Conservation (phyloP, 345 rosid species). For the Sisymbrium irio region DNA sequence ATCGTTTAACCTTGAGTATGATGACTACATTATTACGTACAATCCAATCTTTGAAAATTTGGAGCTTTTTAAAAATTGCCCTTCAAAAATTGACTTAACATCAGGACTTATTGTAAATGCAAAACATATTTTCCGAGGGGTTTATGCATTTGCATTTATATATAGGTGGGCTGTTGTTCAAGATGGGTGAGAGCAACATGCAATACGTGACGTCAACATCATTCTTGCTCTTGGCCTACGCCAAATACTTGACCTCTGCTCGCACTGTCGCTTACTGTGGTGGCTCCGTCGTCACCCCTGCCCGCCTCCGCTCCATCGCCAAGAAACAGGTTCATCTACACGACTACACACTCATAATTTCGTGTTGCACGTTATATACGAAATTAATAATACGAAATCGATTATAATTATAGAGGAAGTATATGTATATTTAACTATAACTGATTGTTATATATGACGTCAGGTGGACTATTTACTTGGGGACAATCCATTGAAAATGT, state of each 20-base stretch:
- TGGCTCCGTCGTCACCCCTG: slow-evolving; percentile 41
- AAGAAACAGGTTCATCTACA: slow-evolving; percentile 36
- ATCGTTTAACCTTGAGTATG: no score
- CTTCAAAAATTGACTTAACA: no score
- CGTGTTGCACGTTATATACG: not conserved
- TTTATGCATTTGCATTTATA: no score
- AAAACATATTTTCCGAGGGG: no score
- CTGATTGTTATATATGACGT: no score
- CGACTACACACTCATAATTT: not conserved
- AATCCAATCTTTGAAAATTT: no score
- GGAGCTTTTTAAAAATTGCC: no score
- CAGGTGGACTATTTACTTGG: slow-evolving; percentile 96
- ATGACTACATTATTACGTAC: no score
- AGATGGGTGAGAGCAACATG: slow-evolving; percentile 51
- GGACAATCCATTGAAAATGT: slow-evolving; percentile 76
- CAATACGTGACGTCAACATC: slow-evolving; percentile 59
- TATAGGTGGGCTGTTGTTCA: slow-evolving; percentile 64
- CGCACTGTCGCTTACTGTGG: slow-evolving; percentile 46
- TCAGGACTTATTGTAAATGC: no score
- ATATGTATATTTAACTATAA: no score
- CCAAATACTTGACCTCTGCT: slow-evolving; percentile 48
- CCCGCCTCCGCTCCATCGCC: slow-evolving; percentile 43
- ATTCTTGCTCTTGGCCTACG: slow-evolving; percentile 51
- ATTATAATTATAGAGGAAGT: not conserved
- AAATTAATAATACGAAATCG: not conserved